Percentiles rank a stretch among this genome's conserved stretches.
Conservation (phyloP, 108 stramenopile genomes). For the Pseudonitzschia pungens region DNA sequence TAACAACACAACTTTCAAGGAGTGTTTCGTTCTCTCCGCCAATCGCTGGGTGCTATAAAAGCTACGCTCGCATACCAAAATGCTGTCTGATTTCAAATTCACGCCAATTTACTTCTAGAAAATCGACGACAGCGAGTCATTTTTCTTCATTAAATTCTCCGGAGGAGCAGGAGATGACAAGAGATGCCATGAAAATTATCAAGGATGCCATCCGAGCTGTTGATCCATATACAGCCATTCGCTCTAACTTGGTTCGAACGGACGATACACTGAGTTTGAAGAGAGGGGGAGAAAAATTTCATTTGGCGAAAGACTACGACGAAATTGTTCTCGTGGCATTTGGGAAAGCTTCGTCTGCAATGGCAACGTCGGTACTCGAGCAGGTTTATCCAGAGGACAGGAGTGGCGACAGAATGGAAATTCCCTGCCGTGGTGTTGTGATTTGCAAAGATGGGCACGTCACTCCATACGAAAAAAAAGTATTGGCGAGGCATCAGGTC, state of each 20-base stretch:
- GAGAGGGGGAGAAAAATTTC: slow-evolving; percentile 18
- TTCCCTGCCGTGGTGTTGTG: slow-evolving; percentile 54
- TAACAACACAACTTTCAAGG: background rate
- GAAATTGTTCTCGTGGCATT: slow-evolving; percentile 63
- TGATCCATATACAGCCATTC: slow-evolving; percentile 60
- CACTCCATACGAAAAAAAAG: slow-evolving; percentile 51
- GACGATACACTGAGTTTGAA: slow-evolving; percentile 12
- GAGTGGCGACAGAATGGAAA: background rate
- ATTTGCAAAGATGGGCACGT: slow-evolving; percentile 89
- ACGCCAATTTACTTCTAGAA: background rate
- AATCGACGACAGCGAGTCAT: background rate
- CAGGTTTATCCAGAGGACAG: slow-evolving; percentile 27
- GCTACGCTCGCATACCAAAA: background rate
- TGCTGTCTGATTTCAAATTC: background rate
- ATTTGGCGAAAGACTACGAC: slow-evolving; percentile 56
- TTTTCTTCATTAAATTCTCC: slow-evolving; percentile 1
- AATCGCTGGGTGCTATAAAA: background rate
- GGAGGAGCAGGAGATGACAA: slow-evolving; percentile 59
- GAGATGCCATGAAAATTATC: slow-evolving; percentile 60
- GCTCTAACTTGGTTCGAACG: slow-evolving; percentile 26
- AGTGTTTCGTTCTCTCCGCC: background rate
- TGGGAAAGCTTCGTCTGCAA: slow-evolving; percentile 84
- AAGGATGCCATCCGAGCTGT: slow-evolving; percentile 70
- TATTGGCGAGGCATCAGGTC: slow-evolving; percentile 44
- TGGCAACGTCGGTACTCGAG: slow-evolving; percentile 67